These are phyloP conservation scores for Atkinsonella hypoxylon DNA, from an alignment of 2,329 filamentous ascomycete genomes.

Conservation along the genomic window DNA sequence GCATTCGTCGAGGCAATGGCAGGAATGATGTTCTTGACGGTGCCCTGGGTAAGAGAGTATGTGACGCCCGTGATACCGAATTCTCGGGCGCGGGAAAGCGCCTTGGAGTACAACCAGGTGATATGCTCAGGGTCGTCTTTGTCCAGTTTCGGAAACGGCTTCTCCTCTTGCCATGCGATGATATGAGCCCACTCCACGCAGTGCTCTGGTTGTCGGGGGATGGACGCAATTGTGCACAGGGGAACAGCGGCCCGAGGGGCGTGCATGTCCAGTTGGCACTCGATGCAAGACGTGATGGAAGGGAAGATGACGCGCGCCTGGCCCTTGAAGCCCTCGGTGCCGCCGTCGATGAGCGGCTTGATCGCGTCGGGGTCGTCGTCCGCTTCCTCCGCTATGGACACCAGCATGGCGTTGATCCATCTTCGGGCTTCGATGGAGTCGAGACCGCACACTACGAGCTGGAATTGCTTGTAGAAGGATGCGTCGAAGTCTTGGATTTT, in stretches of 20 bases:
- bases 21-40: constrained; percentile 98
- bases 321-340: constrained; percentile 97
- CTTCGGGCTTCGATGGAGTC: constrained; percentile 96
- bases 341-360: constrained; percentile 91
- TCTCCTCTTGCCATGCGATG: constrained; percentile 87
- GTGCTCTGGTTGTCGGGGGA: constrained; percentile 92
- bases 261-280: constrained; percentile 98
- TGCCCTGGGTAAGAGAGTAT: constrained; percentile 90
- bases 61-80: constrained; percentile 90
- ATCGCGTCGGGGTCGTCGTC: constrained; percentile 65
- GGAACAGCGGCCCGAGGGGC: constrained; percentile 94
- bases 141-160: constrained; percentile 74
- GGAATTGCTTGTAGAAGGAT: constrained; percentile 94
- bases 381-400: constrained; percentile 71
- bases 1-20: constrained; percentile 97
- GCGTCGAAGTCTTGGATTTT: constrained; percentile 96
- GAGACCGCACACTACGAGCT: constrained; percentile 82
- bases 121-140: constrained; percentile 96
- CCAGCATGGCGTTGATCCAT: constrained; percentile 94
- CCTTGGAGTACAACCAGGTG: constrained; percentile 87
- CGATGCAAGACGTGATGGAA: constrained; percentile 88
- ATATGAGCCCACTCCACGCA: constrained; percentile 99
- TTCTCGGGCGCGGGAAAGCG: constrained; percentile 66
- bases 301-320: constrained; percentile 88
- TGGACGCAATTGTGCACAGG: constrained; percentile 90